Percentiles rank a stretch among this genome's conserved stretches.
These are phyloP conservation scores for Sclerospora graminicola DNA, from an alignment of 352 stramenopile genomes.

Conservation along the genomic window DNA sequence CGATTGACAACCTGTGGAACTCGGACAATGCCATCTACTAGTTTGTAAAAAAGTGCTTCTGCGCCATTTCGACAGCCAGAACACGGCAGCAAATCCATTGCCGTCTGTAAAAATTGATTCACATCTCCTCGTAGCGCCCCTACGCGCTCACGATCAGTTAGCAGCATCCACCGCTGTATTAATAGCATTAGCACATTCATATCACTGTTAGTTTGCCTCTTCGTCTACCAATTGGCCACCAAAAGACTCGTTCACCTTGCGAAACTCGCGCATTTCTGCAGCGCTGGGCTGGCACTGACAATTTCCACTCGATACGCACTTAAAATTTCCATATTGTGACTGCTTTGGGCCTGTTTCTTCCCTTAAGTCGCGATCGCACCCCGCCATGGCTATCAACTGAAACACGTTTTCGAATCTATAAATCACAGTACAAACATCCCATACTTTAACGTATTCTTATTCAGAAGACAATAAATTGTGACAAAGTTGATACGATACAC, in stretches of 20 bases:
- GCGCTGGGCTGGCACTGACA: slow-evolving; percentile 58
- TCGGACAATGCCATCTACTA: slow-evolving; percentile 32
- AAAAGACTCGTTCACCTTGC: slow-evolving; percentile 37
- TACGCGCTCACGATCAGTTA: slow-evolving; percentile 68
- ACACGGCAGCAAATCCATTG: slow-evolving; percentile 61
- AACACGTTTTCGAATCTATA: slow-evolving; percentile 18
- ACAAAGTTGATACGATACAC: too few species aligned
- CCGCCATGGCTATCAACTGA: slow-evolving; percentile 32
- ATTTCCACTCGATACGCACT: slow-evolving; percentile 14
- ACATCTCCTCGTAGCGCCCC: slow-evolving; percentile 51
- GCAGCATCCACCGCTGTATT: slow-evolving; percentile 58
- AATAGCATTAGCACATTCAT: slow-evolving; percentile 11
- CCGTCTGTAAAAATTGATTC: slow-evolving; percentile 64
- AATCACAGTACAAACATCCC: not conserved
- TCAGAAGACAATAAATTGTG: slow-evolving; percentile 1
- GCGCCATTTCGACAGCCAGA: slow-evolving; percentile 70
- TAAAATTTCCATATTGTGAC: not conserved
- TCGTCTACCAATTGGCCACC: not conserved
- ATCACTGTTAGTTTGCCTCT: slow-evolving; percentile 5
- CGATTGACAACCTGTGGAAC: slow-evolving; percentile 37
- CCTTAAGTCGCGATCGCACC: slow-evolving; percentile 25
- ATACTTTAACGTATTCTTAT: not conserved
- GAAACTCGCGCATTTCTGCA: slow-evolving; percentile 69
- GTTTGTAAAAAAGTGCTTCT: slow-evolving; percentile 63
- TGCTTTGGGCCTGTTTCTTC: slow-evolving; percentile 17